phyloP scores from a whole-genome alignment of 2,329 filamentous ascomycete genomes.

The Claviceps pazoutovae region DNA sequence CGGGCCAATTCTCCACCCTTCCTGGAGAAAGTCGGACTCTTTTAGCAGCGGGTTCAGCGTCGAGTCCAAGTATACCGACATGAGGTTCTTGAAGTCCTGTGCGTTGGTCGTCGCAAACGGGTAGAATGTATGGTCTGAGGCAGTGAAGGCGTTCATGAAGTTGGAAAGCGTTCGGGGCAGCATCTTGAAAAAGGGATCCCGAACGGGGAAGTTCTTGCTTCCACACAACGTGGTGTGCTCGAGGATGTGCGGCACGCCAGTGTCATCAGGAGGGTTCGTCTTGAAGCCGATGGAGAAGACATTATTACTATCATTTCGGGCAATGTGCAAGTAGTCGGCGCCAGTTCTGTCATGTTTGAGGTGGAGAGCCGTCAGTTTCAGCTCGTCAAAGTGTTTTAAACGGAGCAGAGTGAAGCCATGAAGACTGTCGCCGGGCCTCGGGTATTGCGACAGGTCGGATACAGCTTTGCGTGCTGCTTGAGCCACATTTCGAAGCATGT shows the following conservation, averaged over 20 bases:
- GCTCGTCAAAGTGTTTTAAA: conserved; percentile 83
- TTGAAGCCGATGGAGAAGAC: conserved; percentile 99
- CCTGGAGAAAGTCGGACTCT: conserved; percentile 83
- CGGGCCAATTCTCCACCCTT: conserved; percentile 91
- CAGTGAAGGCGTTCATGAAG: conserved; percentile 99
- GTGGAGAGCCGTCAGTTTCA: conserved; percentile 81
- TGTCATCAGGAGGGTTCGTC: conserved; percentile 94
- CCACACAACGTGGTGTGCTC: conserved; percentile 96
- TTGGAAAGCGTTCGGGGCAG: conserved; percentile 94
- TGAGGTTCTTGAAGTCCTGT: conserved; percentile 88
- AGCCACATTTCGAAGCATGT: conserved; percentile 40
- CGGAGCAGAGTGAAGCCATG: conserved; percentile 88
- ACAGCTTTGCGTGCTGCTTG: conserved; percentile 47
- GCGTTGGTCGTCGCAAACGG: conserved; percentile 94
- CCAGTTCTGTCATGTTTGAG: conserved; percentile 90
- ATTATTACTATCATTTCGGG: conserved; percentile 94
- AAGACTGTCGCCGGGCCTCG: conserved; percentile 68
- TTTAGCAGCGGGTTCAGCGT: conserved; percentile 84
- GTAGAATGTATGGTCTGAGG: conserved; percentile 91
- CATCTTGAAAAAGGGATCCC: conserved; percentile 99
- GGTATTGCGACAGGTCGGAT: conserved; percentile 62
- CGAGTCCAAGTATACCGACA: conserved; percentile 93
- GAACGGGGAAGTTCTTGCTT: conserved; percentile 90
- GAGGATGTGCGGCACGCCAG: conserved; percentile 89
- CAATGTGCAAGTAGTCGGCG: conserved; percentile 90